These are phyloP conservation scores for Arctium lappa DNA, from an alignment of 129 eudicot species.

Conservation along the genomic window DNA sequence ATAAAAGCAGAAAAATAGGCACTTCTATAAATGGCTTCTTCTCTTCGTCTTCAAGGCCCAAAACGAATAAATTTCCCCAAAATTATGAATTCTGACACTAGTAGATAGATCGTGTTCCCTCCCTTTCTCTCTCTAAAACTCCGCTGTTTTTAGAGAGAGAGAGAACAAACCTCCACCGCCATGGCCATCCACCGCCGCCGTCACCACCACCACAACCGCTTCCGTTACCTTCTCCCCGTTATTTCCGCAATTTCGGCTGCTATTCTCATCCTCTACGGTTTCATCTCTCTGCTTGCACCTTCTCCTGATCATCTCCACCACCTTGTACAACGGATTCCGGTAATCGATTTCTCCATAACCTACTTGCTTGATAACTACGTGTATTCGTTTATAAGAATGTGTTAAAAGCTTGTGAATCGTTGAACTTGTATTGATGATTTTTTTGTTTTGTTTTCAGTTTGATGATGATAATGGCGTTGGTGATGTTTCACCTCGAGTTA, in stretches of 20 bases:
- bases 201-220: slow-evolving; percentile 27
- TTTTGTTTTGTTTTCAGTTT: background rate
- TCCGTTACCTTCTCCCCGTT: slow-evolving; percentile 41
- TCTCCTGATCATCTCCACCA: slow-evolving; percentile 50
- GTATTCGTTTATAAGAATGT: background rate
- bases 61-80: slow-evolving; percentile 24
- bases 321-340: slow-evolving; percentile 25
- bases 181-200: slow-evolving; percentile 72
- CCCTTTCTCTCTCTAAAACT: slow-evolving; percentile 34
- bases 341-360: background rate
- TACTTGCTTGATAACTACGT: background rate
- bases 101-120: slow-evolving; percentile 48
- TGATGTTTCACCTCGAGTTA: slow-evolving; percentile 26
- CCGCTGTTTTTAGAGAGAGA: background rate
- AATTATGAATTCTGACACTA: slow-evolving; percentile 28
- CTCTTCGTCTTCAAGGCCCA: slow-evolving; percentile 32
- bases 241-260: slow-evolving; percentile 46
- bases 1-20: background rate
- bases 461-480: slow-evolving; percentile 16
- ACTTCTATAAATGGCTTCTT: slow-evolving; percentile 28
- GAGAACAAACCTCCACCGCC: slow-evolving; percentile 8
- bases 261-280: slow-evolving; percentile 48
- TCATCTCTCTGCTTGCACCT: slow-evolving; percentile 70
- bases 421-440: background rate
- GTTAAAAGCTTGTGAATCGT: background rate